A percentile compares a stretch with the other conserved stretches of the same genome.
These are phyloP conservation scores for Crepidotus variabilis DNA, from an alignment of 768 basidiomycete species.

Conservation along the genomic window DNA sequence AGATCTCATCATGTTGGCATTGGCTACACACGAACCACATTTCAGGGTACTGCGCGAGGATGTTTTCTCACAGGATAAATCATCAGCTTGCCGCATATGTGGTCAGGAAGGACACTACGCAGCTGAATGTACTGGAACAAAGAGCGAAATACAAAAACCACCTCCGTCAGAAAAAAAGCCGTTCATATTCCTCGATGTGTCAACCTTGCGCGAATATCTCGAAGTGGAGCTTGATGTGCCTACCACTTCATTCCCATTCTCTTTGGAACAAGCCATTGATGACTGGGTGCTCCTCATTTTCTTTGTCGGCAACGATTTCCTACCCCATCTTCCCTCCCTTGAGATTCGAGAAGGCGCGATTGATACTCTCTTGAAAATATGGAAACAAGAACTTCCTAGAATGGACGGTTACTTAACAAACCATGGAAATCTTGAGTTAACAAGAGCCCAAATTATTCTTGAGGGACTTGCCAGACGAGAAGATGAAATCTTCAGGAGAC, in stretches of 20 bases:
- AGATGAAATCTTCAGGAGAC: conserved; percentile 90
- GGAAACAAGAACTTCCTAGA: conserved; percentile 87
- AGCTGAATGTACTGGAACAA: conserved; percentile 85
- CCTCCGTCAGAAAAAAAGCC: conserved; percentile 81
- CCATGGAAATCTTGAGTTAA: conserved; percentile 83
- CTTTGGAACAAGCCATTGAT: conserved; percentile 95
- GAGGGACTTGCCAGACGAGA: conserved; percentile 92
- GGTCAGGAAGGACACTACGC: conserved; percentile 95
- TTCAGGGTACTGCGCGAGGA: conserved; percentile 98
- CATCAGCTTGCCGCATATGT: conserved; percentile 84
- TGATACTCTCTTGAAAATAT: conserved; percentile 93
- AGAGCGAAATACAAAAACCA: conserved; percentile 67
- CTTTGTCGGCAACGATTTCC: conserved; percentile 99
- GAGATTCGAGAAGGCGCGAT: conserved; percentile 99
- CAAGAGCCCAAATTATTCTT: conserved; percentile 89
- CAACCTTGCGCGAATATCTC: conserved; percentile 94
- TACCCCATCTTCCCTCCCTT: conserved; percentile 95
- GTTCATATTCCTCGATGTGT: conserved; percentile 99
- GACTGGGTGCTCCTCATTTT: conserved; percentile 99
- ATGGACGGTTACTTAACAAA: conserved; percentile 99
- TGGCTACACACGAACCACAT: conserved; percentile 98
- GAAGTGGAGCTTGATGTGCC: conserved; percentile 90
- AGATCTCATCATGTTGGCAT: conserved; percentile 96
- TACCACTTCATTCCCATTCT: conserved; percentile 78
- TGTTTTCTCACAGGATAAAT: conserved; percentile 83